Evolutionary conservation across 2,329 filamentous ascomycete genomes (phyloP).

Genomic region (Xylaria sp.): DNA sequence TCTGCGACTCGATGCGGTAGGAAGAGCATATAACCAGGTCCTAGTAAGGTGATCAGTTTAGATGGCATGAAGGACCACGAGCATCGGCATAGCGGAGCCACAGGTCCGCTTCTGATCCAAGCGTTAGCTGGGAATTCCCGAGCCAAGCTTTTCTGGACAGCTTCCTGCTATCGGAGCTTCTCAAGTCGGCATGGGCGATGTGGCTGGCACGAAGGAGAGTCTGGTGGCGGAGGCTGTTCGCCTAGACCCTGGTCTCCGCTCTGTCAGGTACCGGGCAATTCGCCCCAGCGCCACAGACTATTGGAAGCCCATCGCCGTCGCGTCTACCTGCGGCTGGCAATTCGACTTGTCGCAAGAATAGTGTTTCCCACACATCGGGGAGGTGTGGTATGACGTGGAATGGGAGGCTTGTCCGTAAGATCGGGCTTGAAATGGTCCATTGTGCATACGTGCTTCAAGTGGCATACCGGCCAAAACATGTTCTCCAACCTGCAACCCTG

Average conservation of each 20-base stretch:
- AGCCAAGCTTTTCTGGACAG: conserved; percentile 29
- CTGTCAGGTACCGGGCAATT: conserved; percentile 30
- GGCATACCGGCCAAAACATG: conserved; percentile 7
- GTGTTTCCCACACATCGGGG: neutral
- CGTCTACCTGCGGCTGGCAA: conserved; percentile 21
- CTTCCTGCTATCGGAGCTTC: conserved; percentile 19
- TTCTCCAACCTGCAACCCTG: conserved; percentile 23
- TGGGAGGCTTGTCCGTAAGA: conserved; percentile 29
- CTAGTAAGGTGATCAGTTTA: neutral
- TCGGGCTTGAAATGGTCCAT: conserved; percentile 32
- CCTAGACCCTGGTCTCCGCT: conserved; percentile 21
- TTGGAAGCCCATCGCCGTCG: conserved; percentile 10
- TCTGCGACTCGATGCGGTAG: neutral
- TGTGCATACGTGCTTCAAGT: conserved; percentile 12
- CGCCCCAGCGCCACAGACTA: conserved; percentile 16
- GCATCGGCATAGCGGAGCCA: conserved; percentile 28
- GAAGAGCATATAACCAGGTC: neutral
- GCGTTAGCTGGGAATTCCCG: conserved; percentile 15
- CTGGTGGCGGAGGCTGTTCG: conserved; percentile 22
- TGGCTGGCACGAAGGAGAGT: conserved; percentile 26
- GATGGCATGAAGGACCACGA: neutral
- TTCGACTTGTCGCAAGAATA: neutral
- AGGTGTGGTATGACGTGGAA: conserved; percentile 8
- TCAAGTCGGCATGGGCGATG: conserved; percentile 33
- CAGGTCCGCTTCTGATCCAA: conserved; percentile 26